Evolutionary conservation across 2,329 filamentous ascomycete genomes (phyloP), one percentile per base, ranked within the genome.

Genomic region (Penicillium sp.): DNA sequence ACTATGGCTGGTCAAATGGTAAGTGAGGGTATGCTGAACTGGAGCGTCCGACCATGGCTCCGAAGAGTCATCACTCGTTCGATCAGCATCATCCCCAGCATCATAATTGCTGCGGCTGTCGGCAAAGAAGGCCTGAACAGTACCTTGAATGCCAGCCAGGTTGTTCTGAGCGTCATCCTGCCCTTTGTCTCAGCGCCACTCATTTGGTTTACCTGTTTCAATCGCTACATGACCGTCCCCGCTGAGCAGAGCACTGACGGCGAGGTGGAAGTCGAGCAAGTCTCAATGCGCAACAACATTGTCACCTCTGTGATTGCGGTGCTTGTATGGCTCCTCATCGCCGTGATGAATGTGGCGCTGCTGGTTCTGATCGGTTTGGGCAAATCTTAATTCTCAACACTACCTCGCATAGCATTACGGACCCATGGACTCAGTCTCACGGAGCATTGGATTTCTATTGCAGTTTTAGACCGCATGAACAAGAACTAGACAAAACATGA

Each of bases 1-100:
- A 94, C 89, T 1, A 93, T 94, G 52, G 79, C 88, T 0, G 88
- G 88, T 0, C 88, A 94, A 63, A 93, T 94, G 82, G 84, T 94
- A 15, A 83, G 81, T 47, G 88, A 94, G 62, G 88, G 88, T 5
- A 86, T 88, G 45, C 64, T 94, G 30, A 79, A 80, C 32, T 89
- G 87, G 85, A 79, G 69, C 4, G 65, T 90, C 20, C 74, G 75
- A 45, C 88, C 88, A 0, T 94, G 88, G 88, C 57, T 90, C 7
- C 82, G 88, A 2, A 77, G 88, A 8, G 75, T 94, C 3, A 65
- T 91, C 34, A 94, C 88, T 0, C 78, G 88, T 17, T 79, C 77
- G 34, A 86, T 94, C 60, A 87, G 84, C 57, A 89, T 94, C 61
- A 82, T 82, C 1, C 88, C 88, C 0, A 83, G 79, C 43, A 88